Conservation (phyloP, 768 basidiomycete genomes). For the Agaricus sinodeliciosus region DNA sequence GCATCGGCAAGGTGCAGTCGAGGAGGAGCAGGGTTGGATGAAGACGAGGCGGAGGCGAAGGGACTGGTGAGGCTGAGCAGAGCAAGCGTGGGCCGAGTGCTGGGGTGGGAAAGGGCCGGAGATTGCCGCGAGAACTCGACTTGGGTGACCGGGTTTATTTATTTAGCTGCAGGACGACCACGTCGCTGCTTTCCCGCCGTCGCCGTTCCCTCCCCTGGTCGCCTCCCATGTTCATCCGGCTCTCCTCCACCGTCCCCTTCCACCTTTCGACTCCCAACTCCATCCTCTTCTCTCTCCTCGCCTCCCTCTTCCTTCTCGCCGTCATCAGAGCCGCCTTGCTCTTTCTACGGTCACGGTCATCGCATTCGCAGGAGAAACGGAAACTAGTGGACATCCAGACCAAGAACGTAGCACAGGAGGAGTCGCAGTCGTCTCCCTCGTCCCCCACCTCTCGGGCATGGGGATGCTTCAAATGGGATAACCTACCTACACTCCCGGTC, state of each 20-base stretch:
- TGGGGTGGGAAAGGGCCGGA: constrained; percentile 1
- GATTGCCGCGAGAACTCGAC: not conserved
- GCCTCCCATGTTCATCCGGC: constrained; percentile 19
- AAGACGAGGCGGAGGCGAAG: not conserved
- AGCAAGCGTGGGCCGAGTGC: too few relatives aligned
- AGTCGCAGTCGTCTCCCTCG: not conserved
- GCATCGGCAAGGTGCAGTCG: not conserved
- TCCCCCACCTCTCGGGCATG: constrained; percentile 17
- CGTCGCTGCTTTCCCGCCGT: constrained; percentile 11
- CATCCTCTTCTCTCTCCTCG: constrained; percentile 12
- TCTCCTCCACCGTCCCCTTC: constrained; percentile 15
- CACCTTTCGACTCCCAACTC: constrained; percentile 7
- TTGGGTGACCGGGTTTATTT: too few relatives aligned
- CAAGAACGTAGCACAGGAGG: constrained; percentile 11
- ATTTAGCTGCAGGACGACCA: not conserved
- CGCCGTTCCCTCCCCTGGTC: constrained; percentile 15
- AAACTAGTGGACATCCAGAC: constrained; percentile 12
- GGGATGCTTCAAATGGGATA: constrained; percentile 26
- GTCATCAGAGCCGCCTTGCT: constrained; percentile 17
- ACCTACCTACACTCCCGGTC: constrained; percentile 19
- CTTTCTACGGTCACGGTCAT: constrained; percentile 15
- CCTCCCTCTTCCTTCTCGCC: constrained; percentile 18
- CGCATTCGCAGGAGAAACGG: constrained; percentile 16
- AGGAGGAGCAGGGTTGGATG: not conserved
- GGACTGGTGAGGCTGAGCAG: too few relatives aligned